These are phyloP conservation scores for Monosporascus sp. DNA, from an alignment of 2,329 filamentous ascomycete species.

Conservation along the genomic window DNA sequence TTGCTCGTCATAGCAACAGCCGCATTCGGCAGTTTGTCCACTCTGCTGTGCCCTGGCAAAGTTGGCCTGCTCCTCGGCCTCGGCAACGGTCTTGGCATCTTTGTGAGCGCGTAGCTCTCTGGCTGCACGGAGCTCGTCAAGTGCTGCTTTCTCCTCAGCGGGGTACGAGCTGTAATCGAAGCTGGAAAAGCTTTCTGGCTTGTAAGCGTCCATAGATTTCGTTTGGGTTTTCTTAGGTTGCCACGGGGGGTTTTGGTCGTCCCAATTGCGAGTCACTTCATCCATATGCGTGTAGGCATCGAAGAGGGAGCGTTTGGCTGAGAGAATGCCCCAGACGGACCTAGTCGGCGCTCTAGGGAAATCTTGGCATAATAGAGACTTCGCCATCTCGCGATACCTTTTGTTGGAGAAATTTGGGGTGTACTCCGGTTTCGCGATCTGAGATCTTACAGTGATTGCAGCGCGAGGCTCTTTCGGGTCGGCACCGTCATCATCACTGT, in stretches of 20 bases:
- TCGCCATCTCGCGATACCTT: slow-evolving; percentile 15
- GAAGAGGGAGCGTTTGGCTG: slow-evolving; percentile 25
- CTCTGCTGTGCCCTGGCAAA: slow-evolving; percentile 34
- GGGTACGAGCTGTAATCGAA: slow-evolving; percentile 14
- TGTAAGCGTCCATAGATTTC: slow-evolving; percentile 12
- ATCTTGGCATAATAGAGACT: slow-evolving; percentile 27
- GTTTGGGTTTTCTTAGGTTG: slow-evolving; percentile 24
- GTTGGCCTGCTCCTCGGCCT: slow-evolving; percentile 32
- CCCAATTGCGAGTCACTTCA: slow-evolving; percentile 15
- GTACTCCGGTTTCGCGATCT: slow-evolving; percentile 10
- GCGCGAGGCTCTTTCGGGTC: slow-evolving; percentile 1
- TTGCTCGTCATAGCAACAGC: slow-evolving; percentile 66
- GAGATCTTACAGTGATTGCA: slow-evolving; percentile 10
- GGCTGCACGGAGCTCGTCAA: slow-evolving; percentile 36
- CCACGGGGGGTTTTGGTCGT: slow-evolving; percentile 13
- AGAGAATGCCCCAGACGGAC: slow-evolving; percentile 21
- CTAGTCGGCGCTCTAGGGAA: slow-evolving; percentile 27
- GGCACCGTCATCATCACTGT: slow-evolving; percentile 5
- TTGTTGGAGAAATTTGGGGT: background rate
- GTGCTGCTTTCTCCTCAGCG: slow-evolving; percentile 21
- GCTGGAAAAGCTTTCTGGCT: slow-evolving; percentile 6
- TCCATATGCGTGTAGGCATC: slow-evolving; percentile 31
- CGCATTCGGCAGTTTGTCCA: slow-evolving; percentile 60
- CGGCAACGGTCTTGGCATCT: slow-evolving; percentile 17
- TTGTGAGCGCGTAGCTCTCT: slow-evolving; percentile 24